These are phyloP conservation scores for Rhodotorula taiwanensis DNA, from an alignment of 768 basidiomycete species.

Conservation along the genomic window DNA sequence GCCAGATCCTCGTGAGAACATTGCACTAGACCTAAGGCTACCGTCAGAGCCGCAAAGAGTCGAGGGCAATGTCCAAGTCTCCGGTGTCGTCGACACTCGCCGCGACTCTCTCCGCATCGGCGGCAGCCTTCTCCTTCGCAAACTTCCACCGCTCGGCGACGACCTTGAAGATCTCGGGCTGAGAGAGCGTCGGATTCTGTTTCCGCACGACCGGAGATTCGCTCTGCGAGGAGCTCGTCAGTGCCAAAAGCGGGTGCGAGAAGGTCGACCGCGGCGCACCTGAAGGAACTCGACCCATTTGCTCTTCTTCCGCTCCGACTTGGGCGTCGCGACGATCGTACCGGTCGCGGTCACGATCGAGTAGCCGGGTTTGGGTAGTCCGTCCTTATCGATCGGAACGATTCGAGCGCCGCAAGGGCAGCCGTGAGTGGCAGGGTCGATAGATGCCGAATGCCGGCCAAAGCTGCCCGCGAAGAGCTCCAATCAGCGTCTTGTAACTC, in stretches of 20 bases:
- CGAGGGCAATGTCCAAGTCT: no score
- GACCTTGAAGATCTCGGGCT: conserved; percentile 43
- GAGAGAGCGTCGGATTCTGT: conserved; percentile 39
- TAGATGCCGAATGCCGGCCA: conserved; percentile 41
- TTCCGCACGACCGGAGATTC: conserved; percentile 41
- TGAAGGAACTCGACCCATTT: conserved; percentile 14
- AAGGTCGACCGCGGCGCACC: not conserved
- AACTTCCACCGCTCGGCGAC: conserved; percentile 38
- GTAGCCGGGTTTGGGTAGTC: conserved; percentile 37
- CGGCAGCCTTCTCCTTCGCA: no score
- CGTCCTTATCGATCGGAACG: conserved; percentile 33
- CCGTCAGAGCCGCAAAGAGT: no score
- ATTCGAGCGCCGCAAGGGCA: conserved; percentile 41
- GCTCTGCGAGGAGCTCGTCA: conserved; percentile 14
- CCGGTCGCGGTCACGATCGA: not conserved
- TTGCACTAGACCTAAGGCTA: no score
- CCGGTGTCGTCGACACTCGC: no score
- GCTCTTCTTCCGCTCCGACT: conserved; percentile 2
- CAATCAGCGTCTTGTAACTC: not conserved
- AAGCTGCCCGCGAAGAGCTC: not conserved
- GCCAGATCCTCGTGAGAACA: no score
- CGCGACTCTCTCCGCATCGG: no score
- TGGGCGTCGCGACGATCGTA: not conserved
- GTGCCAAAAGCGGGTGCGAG: conserved; percentile 25
- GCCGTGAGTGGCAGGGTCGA: conserved; percentile 43